Percentiles rank a stretch among this genome's conserved stretches.
Evolutionary conservation across 2,329 filamentous ascomycete species (phyloP).

Genomic region (Verticillium klebahnii): DNA sequence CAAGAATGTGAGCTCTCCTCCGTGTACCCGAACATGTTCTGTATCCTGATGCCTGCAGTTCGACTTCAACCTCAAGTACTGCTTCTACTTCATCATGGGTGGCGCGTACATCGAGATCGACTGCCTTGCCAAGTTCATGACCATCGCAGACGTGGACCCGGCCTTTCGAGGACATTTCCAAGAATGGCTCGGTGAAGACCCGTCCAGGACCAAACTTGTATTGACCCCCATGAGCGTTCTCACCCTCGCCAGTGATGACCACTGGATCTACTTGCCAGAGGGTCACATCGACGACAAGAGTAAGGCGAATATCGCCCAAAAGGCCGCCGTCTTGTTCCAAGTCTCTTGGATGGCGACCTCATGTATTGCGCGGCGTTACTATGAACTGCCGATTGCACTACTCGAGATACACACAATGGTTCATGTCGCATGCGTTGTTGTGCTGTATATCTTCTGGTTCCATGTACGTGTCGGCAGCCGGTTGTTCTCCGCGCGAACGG

Average conservation of each 20-base stretch:
- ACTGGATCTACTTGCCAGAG: neutral
- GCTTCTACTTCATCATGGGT: constrained; percentile 25
- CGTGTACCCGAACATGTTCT: neutral
- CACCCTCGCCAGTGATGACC: constrained; percentile 2
- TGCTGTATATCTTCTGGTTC: neutral
- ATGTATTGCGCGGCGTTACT: constrained; percentile 22
- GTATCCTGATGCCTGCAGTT: neutral
- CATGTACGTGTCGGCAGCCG: neutral
- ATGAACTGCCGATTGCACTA: constrained; percentile 28
- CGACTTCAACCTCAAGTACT: constrained; percentile 14
- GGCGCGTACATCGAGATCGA: constrained; percentile 15
- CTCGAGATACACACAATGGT: constrained; percentile 29
- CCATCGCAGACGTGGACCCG: neutral
- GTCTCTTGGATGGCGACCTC: constrained; percentile 32
- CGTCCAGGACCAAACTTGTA: neutral
- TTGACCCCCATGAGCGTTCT: constrained; percentile 1
- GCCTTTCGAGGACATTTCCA: neutral
- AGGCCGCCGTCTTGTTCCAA: constrained; percentile 29
- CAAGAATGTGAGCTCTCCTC: neutral
- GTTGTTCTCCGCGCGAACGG: too few relatives aligned
- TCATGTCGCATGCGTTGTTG: constrained; percentile 19
- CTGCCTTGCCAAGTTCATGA: neutral
- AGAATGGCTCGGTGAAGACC: neutral
- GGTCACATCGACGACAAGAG: constrained; percentile 27
- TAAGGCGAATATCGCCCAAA: constrained; percentile 29